phyloP scores from a whole-genome alignment of 2,329 filamentous ascomycete genomes.

The Biscogniauxia marginata region DNA sequence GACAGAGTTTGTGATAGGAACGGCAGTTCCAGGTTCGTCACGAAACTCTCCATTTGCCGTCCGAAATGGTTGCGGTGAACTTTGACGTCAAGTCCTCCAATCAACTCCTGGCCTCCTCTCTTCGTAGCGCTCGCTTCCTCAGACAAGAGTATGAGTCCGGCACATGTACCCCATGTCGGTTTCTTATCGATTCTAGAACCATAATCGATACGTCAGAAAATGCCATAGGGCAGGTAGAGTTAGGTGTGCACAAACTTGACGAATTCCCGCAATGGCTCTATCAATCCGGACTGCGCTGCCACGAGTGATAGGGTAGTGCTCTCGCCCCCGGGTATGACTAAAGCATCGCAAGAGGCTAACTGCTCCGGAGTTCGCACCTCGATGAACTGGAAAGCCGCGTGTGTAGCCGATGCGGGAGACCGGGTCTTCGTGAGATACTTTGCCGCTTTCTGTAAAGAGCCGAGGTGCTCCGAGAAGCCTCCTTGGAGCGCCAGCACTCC shows the following conservation, averaged over 20 bases:
- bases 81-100: conserved; percentile 85
- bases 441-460: conserved; percentile 69
- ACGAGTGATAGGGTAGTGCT: conserved; percentile 92
- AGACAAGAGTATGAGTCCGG: conserved; percentile 86
- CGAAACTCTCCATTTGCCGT: conserved; percentile 88
- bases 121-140: conserved; percentile 87
- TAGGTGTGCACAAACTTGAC: conserved; percentile 66
- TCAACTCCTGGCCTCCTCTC: conserved; percentile 85
- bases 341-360: conserved; percentile 71
- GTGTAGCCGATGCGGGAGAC: conserved; percentile 2
- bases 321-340: conserved; percentile 92
- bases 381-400: conserved; percentile 57
- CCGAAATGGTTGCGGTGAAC: conserved; percentile 96
- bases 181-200: conserved; percentile 64
- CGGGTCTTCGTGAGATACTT: conserved; percentile 38
- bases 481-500: conserved; percentile 80
- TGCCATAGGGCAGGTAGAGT: not conserved
- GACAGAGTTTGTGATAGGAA: conserved; percentile 53
- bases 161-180: conserved; percentile 94
- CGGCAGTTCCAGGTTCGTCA: conserved; percentile 68
- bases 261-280: conserved; percentile 84
- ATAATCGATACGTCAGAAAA: conserved; percentile 1
- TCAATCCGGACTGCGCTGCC: conserved; percentile 73
- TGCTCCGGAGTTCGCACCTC: conserved; percentile 77
- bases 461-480: conserved; percentile 85